phyloP scores from a whole-genome alignment of 257 asterid genomes.

The Schizonepeta tenuifolia region DNA sequence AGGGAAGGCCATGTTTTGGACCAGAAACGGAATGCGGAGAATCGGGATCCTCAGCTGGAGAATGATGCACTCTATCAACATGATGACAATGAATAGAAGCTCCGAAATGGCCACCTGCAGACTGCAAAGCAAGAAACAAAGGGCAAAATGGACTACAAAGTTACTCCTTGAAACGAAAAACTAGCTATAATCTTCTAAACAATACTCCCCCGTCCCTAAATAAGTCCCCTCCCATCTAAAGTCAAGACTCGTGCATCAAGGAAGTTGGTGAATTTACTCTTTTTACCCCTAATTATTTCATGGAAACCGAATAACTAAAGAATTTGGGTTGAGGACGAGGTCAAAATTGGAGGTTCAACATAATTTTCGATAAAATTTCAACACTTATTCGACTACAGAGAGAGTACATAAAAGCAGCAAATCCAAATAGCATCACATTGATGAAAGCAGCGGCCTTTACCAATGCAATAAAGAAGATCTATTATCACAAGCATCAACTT shows the following conservation, averaged over 20 bases:
- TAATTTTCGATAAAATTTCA: no score
- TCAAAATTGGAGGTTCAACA: no score
- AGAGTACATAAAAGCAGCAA: background rate
- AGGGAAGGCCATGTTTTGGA: slow-evolving; percentile 36
- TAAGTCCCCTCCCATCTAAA: no score
- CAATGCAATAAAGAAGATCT: slow-evolving; percentile 12
- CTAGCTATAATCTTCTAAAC: background rate
- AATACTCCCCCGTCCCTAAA: background rate
- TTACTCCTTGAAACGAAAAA: background rate
- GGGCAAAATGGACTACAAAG: slow-evolving; percentile 9
- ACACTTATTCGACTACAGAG: no score
- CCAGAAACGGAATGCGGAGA: slow-evolving; percentile 45
- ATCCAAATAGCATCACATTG: slow-evolving; percentile 24
- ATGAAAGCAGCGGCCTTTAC: slow-evolving; percentile 20
- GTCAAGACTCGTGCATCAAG: no score
- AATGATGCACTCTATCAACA: slow-evolving; percentile 37
- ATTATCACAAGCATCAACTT: slow-evolving; percentile 14
- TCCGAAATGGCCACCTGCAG: slow-evolving; percentile 39
- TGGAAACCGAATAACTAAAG: no score
- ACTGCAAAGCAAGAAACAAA: slow-evolving; percentile 34
- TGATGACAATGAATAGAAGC: slow-evolving; percentile 32
- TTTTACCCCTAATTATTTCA: no score
- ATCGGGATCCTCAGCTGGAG: slow-evolving; percentile 32
- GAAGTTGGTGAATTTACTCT: no score
- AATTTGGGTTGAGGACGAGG: no score